Conservation (phyloP, 2,329 filamentous ascomycete species). For the Fusarium haematococcum region DNA sequence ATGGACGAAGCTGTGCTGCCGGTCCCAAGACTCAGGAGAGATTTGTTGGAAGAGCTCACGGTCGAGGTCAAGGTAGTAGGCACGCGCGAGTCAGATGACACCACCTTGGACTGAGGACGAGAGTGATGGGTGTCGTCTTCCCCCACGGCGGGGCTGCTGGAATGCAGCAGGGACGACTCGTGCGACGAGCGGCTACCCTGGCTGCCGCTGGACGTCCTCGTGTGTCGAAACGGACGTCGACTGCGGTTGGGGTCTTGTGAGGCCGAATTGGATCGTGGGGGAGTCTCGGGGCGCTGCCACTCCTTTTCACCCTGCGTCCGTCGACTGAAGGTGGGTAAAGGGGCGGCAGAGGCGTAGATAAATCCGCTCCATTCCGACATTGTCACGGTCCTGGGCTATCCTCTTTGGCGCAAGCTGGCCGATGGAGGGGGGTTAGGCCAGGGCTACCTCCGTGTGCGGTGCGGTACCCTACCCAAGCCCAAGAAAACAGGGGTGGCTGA, state of each 20-base stretch:
- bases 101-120: slow-evolving; percentile 24
- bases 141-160: slow-evolving; percentile 46
- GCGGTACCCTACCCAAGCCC: neutral
- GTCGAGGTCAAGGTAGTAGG: slow-evolving; percentile 33
- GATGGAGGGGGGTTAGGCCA: slow-evolving; percentile 33
- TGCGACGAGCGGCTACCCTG: slow-evolving; percentile 45
- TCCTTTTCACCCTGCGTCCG: slow-evolving; percentile 45
- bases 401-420: slow-evolving; percentile 42
- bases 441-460: slow-evolving; percentile 32
- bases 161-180: slow-evolving; percentile 44
- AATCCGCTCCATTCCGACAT: slow-evolving; percentile 50
- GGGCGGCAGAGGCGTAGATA: slow-evolving; percentile 45
- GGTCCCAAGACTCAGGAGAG: slow-evolving; percentile 24
- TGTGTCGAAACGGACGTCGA: slow-evolving; percentile 38
- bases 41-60: slow-evolving; percentile 27
- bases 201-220: slow-evolving; percentile 43
- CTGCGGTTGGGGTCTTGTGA: slow-evolving; percentile 33
- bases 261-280: slow-evolving; percentile 33
- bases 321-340: slow-evolving; percentile 45
- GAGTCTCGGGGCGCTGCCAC: slow-evolving; percentile 39
- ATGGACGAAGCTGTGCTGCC: slow-evolving; percentile 27
- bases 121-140: slow-evolving; percentile 36
- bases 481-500: slow-evolving; percentile 32
- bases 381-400: slow-evolving; percentile 41
- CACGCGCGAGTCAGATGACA: slow-evolving; percentile 42